Conservation (phyloP, 129 eudicot species). For the Calendula officinalis region DNA sequence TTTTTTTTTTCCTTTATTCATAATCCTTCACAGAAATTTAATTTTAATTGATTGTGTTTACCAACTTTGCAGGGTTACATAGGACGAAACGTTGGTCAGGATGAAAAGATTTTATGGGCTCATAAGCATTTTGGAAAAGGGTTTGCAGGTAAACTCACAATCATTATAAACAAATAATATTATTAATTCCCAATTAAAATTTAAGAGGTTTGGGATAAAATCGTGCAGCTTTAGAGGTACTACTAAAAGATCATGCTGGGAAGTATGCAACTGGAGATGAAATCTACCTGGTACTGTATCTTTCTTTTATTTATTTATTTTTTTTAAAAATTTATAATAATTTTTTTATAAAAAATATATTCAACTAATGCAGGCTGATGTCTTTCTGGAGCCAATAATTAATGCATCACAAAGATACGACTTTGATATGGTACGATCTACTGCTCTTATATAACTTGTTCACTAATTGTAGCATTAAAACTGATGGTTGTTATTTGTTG, state of each 20-base stretch:
- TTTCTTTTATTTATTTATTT: not conserved
- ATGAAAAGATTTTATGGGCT: conserved; percentile 47
- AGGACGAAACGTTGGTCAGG: conserved; percentile 45
- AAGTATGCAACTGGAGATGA: conserved; percentile 83
- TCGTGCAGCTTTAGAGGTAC: conserved; percentile 62
- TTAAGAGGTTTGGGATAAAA: conserved; percentile 3
- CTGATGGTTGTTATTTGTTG: not conserved
- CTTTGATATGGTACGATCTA: conserved; percentile 53
- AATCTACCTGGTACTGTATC: conserved; percentile 51
- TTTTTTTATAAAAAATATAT: not conserved
- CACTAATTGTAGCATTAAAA: not conserved
- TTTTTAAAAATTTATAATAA: not conserved
- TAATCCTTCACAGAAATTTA: not conserved
- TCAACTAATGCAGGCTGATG: conserved; percentile 52
- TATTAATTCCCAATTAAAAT: not conserved
- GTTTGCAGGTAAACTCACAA: conserved; percentile 38
- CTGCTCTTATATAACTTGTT: not conserved
- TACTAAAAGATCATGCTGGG: conserved; percentile 58
- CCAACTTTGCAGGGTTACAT: conserved; percentile 30
- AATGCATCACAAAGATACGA: conserved; percentile 49
- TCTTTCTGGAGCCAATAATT: conserved; percentile 65
- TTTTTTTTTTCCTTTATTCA: not conserved
- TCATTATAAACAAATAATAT: too few relatives aligned
- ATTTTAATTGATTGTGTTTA: not conserved
- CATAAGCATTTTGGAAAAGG: conserved; percentile 51